These are phyloP conservation scores for Fusarium illudens DNA, from an alignment of 2,329 filamentous ascomycete genomes.

Conservation along the genomic window DNA sequence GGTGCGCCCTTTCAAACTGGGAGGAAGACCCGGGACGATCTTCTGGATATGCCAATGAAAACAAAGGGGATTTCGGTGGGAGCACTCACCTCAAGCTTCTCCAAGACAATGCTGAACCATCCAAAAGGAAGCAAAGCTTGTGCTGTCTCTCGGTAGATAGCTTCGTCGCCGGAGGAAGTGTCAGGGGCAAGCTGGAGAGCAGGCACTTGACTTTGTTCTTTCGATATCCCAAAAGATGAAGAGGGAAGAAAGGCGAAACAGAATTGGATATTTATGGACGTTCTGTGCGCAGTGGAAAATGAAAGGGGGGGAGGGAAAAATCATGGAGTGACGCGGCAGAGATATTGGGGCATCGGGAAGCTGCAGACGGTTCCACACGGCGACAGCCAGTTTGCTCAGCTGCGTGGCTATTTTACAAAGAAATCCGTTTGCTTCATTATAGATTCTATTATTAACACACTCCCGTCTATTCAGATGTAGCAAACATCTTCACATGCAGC, in stretches of 20 bases:
- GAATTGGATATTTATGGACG: not conserved
- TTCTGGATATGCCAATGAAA: not conserved
- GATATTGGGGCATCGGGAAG: not conserved
- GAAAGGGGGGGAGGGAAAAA: not conserved
- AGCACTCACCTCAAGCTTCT: not conserved
- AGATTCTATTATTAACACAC: not conserved
- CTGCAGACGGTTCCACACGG: not conserved
- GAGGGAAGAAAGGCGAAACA: not conserved
- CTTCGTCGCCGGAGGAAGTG: not conserved
- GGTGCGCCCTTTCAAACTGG: not conserved
- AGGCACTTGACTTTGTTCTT: not conserved
- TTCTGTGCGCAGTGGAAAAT: not conserved
- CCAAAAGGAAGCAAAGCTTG: not conserved
- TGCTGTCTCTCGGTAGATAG: not conserved
- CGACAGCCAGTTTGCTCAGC: not conserved
- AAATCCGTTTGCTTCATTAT: not conserved
- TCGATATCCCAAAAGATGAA: not conserved
- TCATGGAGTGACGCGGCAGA: not conserved
- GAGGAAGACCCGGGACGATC: not conserved
- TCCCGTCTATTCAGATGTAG: not conserved
- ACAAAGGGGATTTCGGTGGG: not conserved
- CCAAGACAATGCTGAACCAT: no score
- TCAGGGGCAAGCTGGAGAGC: not conserved
- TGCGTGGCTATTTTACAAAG: not conserved
- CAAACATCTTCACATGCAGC: no score